Conservation (phyloP, 352 stramenopile genomes). For the Pythium myriotylum region DNA sequence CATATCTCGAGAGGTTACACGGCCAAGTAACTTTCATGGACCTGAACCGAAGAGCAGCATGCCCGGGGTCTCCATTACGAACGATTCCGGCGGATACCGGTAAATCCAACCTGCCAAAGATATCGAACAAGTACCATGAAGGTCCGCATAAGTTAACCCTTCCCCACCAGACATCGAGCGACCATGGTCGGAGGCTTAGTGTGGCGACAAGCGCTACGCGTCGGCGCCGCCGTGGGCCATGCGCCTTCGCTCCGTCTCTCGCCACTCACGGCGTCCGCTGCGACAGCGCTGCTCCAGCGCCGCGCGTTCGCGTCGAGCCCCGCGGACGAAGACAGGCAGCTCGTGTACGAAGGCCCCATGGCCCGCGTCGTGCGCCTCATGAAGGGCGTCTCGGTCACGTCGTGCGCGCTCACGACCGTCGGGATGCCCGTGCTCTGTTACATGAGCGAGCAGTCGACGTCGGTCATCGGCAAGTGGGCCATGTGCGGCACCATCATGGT, state of each 20-base stretch:
- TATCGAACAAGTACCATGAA: slow-evolving; percentile 3
- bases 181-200: slow-evolving; percentile 8
- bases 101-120: no score
- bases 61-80: no score
- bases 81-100: no score
- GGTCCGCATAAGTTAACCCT: slow-evolving; percentile 20
- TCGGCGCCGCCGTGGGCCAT: neutral
- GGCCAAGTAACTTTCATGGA: no score
- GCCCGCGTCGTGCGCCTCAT: slow-evolving; percentile 77
- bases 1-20: neutral
- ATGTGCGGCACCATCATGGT: slow-evolving; percentile 90
- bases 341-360: slow-evolving; percentile 77
- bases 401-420: slow-evolving; percentile 76
- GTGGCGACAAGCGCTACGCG: neutral
- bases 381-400: slow-evolving; percentile 88
- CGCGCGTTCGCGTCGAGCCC: slow-evolving; percentile 17
- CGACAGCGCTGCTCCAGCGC: slow-evolving; percentile 3
- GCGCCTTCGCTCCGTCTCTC: neutral
- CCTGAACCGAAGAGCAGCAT: no score
- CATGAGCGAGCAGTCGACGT: slow-evolving; percentile 74
- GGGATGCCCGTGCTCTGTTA: slow-evolving; percentile 80
- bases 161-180: neutral
- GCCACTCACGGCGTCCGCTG: neutral
- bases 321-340: slow-evolving; percentile 1
- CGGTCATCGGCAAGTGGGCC: slow-evolving; percentile 81